Evolutionary conservation across 441 rosid genomes (phyloP).

Genomic region (Croton setiger): DNA sequence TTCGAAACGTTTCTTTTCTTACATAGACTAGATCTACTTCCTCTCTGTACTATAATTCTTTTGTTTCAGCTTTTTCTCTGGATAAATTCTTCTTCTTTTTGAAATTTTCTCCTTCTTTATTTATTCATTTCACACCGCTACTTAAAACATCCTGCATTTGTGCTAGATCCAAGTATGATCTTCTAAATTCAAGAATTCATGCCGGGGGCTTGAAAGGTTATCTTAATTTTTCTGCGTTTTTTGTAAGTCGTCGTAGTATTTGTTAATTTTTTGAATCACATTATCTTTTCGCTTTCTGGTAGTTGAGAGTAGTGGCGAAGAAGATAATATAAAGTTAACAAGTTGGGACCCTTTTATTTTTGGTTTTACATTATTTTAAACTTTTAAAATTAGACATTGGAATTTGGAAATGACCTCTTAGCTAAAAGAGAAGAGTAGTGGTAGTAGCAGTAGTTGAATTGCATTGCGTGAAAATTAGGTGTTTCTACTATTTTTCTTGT

Average conservation of each 20-base stretch:
- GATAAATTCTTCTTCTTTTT: neutral
- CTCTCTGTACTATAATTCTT: neutral
- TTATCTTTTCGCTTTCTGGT: conserved; percentile 10
- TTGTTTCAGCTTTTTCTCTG: neutral
- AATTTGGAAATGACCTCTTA: conserved; percentile 24
- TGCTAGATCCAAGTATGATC: conserved; percentile 26
- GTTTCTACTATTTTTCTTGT: neutral
- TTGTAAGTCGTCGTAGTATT: conserved; percentile 16
- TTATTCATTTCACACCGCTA: neutral
- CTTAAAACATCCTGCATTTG: conserved; percentile 25
- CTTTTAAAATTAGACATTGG: neutral
- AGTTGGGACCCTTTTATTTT: neutral
- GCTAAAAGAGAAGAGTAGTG: conserved; percentile 13
- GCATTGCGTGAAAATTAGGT: conserved; percentile 5
- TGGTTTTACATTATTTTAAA: conserved; percentile 1
- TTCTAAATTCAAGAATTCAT: conserved; percentile 1
- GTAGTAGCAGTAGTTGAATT: neutral
- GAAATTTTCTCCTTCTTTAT: neutral
- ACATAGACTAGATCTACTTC: conserved; percentile 29
- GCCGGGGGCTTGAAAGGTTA: conserved; percentile 4
- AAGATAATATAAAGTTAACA: neutral
- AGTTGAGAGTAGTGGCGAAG: conserved; percentile 8
- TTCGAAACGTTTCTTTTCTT: conserved; percentile 14
- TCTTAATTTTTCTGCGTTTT: neutral
- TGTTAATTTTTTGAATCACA: neutral